Base-by-base conservation (phyloP, 2,329 filamentous ascomycete genomes). In the Aspergillus neoniger region DNA sequence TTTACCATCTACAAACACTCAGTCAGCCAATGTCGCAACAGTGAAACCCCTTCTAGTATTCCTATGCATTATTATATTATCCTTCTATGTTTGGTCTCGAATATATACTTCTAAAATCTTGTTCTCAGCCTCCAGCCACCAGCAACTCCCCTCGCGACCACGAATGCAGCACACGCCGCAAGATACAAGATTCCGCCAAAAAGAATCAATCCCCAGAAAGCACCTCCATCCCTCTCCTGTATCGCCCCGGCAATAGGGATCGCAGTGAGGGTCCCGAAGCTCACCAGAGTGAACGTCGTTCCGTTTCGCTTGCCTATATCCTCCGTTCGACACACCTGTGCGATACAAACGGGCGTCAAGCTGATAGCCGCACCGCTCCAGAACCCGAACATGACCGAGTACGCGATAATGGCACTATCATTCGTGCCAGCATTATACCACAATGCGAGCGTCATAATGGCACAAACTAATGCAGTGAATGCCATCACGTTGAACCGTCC, bases 401-500 rank as follows among this genome's bases (percentile, higher is more conserved):
- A 66, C 2, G 54, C 58, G 19, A 76, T 69, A 3, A 73, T 65
- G 0, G 63, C 64, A 0, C 60, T 62, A 12, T 58, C 55, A 12
- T 62, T 66, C 4, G 44, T 53, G 1, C 62, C 65, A 0, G 62
- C 59, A 0, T 50, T 59, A 1, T 67, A 47, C 72, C 72, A 75
- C 1, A 75, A 50, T 0, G 63, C 63, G 2, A 74, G 58, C 0
- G 66, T 69, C 0, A 67, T 44, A 2, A 72, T 48, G 0, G 63
- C 51, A 28, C 67, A 73, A 0, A 67, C 21, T 0, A 66, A 12
- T 1, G 63, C 54, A 2, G 65, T 72, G 4, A 67, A 8, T 5
- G 63, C 55, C 69, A 74, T 72, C 9, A 68, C 62, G 23, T 74
- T 75, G 50, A 74, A 75, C 2, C 72, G 68, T 19, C 76, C 76